phyloP scores from a whole-genome alignment of 129 eudicot species.

The sunflower (Helianthus annuus) region HanXRQr2.0-SUNRISE NC_035448.2:47603737-47604236 shows the following conservation, averaged over 20 bases:
- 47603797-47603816: too few species aligned
- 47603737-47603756: too few species aligned
- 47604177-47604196: background rate
- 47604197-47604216: slow-evolving; percentile 6
- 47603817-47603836: too few species aligned
- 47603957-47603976: too few species aligned
- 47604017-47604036: slow-evolving; percentile 9
- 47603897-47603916: background rate
- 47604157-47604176: background rate
- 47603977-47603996: too few species aligned
- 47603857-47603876: slow-evolving; percentile 1
- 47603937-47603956: slow-evolving; percentile 15
- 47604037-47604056: background rate
- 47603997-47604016: too few species aligned
- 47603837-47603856: background rate
- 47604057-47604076: background rate
- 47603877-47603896: background rate
- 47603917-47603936: background rate
- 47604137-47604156: background rate
- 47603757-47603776: too few species aligned
- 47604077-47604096: background rate
- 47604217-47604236: background rate
- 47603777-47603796: too few species aligned
- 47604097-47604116: slow-evolving; percentile 6
- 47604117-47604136: slow-evolving; percentile 2